A percentile compares a stretch with the other conserved stretches of the same genome.
phyloP scores from a whole-genome alignment of 106 monocot species.

The Dendrobium nobile region DNA sequence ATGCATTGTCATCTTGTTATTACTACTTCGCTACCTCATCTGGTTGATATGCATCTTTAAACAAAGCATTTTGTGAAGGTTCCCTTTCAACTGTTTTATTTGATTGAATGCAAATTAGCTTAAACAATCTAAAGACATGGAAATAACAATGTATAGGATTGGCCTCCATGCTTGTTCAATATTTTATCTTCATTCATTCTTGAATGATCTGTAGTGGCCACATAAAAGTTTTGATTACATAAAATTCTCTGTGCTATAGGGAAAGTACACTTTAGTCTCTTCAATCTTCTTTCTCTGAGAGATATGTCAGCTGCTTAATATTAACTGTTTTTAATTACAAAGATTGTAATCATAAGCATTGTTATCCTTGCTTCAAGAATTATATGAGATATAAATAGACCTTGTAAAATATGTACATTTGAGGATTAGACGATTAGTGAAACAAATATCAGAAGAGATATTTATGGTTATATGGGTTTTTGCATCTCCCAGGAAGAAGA shows the following conservation, averaged over 20 bases:
- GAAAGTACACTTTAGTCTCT: too few species aligned
- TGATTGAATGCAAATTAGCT: slow-evolving; percentile 1
- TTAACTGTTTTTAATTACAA: neutral
- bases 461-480: too few species aligned
- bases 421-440: too few species aligned
- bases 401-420: too few species aligned
- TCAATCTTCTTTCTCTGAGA: too few species aligned
- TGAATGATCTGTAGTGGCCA: neutral
- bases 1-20: neutral
- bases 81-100: neutral
- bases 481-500: too few species aligned
- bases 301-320: too few species aligned
- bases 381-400: too few species aligned
- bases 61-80: neutral
- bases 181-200: neutral
- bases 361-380: neutral
- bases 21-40: neutral
- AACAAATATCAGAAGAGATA: too few species aligned
- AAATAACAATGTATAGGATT: neutral
- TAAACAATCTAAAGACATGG: neutral
- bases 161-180: neutral
- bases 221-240: neutral
- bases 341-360: neutral
- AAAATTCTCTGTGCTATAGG: too few species aligned
- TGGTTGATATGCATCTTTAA: neutral